Evolutionary conservation across 2,329 filamentous ascomycete species (phyloP).

Genomic region (Emergomyces africanus): DNA sequence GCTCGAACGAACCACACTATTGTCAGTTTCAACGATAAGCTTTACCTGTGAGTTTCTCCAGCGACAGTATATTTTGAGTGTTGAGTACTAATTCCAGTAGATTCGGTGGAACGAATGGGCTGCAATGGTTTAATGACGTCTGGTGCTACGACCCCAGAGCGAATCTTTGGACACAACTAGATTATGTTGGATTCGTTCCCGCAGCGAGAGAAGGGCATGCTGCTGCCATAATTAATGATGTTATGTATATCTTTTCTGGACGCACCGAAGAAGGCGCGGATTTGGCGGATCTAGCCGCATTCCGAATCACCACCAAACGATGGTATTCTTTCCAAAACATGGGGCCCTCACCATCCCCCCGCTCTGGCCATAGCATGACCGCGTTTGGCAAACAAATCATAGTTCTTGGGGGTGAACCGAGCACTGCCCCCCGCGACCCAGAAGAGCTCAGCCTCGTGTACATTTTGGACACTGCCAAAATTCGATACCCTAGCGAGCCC

Average conservation of each 20-base stretch:
- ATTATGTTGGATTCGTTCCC: conserved; percentile 97
- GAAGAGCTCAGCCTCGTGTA: conserved; percentile 83
- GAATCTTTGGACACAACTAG: conserved; percentile 76
- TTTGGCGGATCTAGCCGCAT: conserved; percentile 82
- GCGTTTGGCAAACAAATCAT: conserved; percentile 85
- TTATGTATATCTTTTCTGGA: conserved; percentile 98
- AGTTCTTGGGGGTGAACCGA: conserved; percentile 87
- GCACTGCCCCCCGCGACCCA: conserved; percentile 66
- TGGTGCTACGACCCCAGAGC: conserved; percentile 83
- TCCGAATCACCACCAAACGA: conserved; percentile 65
- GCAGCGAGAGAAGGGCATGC: conserved; percentile 89
- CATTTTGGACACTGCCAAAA: conserved; percentile 87
- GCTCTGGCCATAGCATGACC: conserved; percentile 97
- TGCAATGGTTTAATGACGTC: conserved; percentile 97
- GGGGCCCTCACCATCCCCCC: conserved; percentile 85
- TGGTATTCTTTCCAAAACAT: conserved; percentile 99
- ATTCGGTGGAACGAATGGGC: conserved; percentile 95
- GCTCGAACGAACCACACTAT: conserved; percentile 91
- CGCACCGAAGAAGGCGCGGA: conserved; percentile 88
- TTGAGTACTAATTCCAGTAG: conserved; percentile 31
- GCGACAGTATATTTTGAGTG: neutral
- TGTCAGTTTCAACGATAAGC: conserved; percentile 80
- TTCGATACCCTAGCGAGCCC: conserved; percentile 79
- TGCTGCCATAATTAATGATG: conserved; percentile 83
- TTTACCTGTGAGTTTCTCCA: conserved; percentile 62